phyloP scores from a whole-genome alignment of 441 rosid species.

The Arabidopsis hybrid region DNA sequence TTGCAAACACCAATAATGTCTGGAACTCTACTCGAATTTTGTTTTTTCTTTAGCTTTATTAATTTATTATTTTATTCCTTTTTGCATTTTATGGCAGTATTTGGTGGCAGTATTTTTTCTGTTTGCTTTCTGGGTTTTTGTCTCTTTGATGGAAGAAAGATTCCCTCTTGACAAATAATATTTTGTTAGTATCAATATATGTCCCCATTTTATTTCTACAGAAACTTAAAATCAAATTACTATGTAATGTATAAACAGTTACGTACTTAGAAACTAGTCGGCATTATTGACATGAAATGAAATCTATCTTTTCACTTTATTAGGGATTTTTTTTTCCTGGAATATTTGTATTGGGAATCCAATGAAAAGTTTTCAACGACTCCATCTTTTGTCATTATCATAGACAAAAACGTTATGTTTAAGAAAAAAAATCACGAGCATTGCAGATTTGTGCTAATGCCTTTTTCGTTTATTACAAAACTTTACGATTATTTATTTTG shows the following conservation, averaged over 20 bases:
- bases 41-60: slow-evolving; percentile 37
- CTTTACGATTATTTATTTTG: slow-evolving; percentile 5
- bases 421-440: slow-evolving; percentile 3
- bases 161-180: slow-evolving; percentile 62
- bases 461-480: slow-evolving; percentile 17
- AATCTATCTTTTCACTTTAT: slow-evolving; percentile 49
- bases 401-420: slow-evolving; percentile 13
- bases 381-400: slow-evolving; percentile 29
- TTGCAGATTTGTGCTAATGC: slow-evolving; percentile 15
- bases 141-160: slow-evolving; percentile 58
- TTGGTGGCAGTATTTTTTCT: slow-evolving; percentile 45
- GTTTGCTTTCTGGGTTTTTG: slow-evolving; percentile 51
- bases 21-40: slow-evolving; percentile 43
- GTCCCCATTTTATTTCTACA: slow-evolving; percentile 20
- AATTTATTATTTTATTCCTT: slow-evolving; percentile 35
- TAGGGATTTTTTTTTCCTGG: not conserved
- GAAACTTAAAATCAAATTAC: slow-evolving; percentile 12
- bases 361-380: slow-evolving; percentile 42
- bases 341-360: slow-evolving; percentile 34
- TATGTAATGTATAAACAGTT: slow-evolving; percentile 46
- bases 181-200: slow-evolving; percentile 31
- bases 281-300: slow-evolving; percentile 58
- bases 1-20: slow-evolving; percentile 49
- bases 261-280: slow-evolving; percentile 59
- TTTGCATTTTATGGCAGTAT: slow-evolving; percentile 46